Conservation (phyloP, 2,329 filamentous ascomycete genomes). For the Emergomyces orientalis region DNA sequence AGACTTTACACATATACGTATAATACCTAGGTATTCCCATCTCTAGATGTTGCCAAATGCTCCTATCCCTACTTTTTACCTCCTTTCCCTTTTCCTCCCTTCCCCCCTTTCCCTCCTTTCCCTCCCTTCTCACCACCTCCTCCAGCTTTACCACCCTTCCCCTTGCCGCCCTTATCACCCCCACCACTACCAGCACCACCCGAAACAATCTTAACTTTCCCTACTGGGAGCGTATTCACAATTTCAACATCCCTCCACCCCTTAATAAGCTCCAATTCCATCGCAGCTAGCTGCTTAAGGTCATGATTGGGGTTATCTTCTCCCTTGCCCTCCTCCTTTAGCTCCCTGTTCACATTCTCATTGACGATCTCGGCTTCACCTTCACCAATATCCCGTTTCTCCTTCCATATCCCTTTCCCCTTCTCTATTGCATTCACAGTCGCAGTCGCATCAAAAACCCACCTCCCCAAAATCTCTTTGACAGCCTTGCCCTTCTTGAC, state of each 20-base stretch:
- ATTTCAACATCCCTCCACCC: constrained; percentile 57
- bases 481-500: constrained; percentile 93
- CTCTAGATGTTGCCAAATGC: not conserved
- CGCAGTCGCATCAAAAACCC: constrained; percentile 54
- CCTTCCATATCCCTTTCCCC: constrained; percentile 32
- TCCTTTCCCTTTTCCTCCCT: constrained; percentile 29
- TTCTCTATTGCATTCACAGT: constrained; percentile 35
- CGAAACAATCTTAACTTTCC: constrained; percentile 30
- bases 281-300: constrained; percentile 56
- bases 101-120: constrained; percentile 17
- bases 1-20: not conserved
- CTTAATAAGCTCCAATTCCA: constrained; percentile 77
- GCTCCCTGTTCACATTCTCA: constrained; percentile 29
- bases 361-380: constrained; percentile 8
- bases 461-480: constrained; percentile 76
- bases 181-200: constrained; percentile 31
- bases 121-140: constrained; percentile 28
- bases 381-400: constrained; percentile 11
- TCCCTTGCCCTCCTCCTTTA: constrained; percentile 53
- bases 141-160: constrained; percentile 20
- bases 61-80: constrained; percentile 6
- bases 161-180: constrained; percentile 25
- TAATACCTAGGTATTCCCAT: not conserved
- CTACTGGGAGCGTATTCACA: constrained; percentile 32
- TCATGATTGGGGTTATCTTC: constrained; percentile 42